These are phyloP conservation scores for Pythium dissimile DNA, from an alignment of 352 stramenopile genomes.

Conservation along the genomic window DNA sequence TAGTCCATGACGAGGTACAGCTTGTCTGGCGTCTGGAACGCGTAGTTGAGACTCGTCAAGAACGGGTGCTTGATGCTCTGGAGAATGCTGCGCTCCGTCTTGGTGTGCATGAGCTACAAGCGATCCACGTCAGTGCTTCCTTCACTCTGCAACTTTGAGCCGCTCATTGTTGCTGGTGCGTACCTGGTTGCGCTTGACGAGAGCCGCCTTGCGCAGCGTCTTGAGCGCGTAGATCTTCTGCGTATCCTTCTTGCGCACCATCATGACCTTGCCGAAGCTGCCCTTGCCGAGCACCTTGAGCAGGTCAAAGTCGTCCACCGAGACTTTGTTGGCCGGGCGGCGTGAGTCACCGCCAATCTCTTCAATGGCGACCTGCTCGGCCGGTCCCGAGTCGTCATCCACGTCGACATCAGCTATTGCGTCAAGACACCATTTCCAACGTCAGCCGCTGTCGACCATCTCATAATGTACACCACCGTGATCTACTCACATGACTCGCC, in stretches of 20 bases:
- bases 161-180: neutral
- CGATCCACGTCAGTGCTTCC: neutral
- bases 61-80: conserved; percentile 93
- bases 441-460: neutral
- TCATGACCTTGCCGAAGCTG: conserved; percentile 95
- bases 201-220: conserved; percentile 89
- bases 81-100: conserved; percentile 92
- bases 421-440: neutral
- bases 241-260: conserved; percentile 93
- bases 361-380: conserved; percentile 80
- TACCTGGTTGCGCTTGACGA: conserved; percentile 92
- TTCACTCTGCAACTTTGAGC: too few relatives aligned
- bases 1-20: conserved; percentile 95
- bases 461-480: neutral
- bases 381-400: conserved; percentile 76
- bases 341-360: conserved; percentile 66
- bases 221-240: conserved; percentile 96
- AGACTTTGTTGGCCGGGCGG: conserved; percentile 71
- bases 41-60: conserved; percentile 83
- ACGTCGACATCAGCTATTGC: conserved; percentile 52
- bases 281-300: conserved; percentile 95
- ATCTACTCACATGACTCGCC: conserved; percentile 47
- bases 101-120: conserved; percentile 83
- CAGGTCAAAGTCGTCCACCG: conserved; percentile 91
- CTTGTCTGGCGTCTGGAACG: conserved; percentile 91